Evolutionary conservation across 805 yeast genomes (phyloP).

Genomic region (Saccharomycopsis lassenensis): DNA sequence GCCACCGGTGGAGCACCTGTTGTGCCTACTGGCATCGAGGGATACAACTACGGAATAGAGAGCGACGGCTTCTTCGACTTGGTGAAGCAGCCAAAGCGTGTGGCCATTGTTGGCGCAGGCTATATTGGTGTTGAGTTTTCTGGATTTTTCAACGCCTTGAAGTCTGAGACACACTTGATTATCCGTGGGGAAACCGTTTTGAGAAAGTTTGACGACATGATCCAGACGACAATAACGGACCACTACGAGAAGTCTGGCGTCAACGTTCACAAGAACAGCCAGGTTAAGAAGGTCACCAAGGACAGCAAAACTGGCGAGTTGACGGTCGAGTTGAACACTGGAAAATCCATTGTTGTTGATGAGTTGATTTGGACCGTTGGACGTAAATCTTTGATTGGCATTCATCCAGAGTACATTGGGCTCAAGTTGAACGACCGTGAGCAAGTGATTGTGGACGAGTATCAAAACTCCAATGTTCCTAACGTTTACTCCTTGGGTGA

Average conservation of each 20-base stretch:
- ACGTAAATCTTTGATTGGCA: constrained; percentile 61
- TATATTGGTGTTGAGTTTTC: constrained; percentile 94
- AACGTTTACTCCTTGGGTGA: constrained; percentile 85
- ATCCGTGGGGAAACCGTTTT: constrained; percentile 88
- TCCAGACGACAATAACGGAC: constrained; percentile 71
- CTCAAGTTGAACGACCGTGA: constrained; percentile 49
- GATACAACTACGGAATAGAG: constrained; percentile 72
- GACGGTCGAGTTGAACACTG: constrained; percentile 34
- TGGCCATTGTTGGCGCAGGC: constrained; percentile 96
- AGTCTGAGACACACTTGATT: constrained; percentile 74
- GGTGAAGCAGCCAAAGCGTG: constrained; percentile 76
- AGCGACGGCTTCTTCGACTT: constrained; percentile 88
- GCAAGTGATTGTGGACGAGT: constrained; percentile 75
- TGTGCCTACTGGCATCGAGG: constrained; percentile 59
- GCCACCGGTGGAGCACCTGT: constrained; percentile 91
- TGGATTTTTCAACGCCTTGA: constrained; percentile 86
- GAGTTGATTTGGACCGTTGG: constrained; percentile 90
- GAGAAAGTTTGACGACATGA: constrained; percentile 75
- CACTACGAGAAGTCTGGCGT: constrained; percentile 75
- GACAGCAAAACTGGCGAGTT: constrained; percentile 38
- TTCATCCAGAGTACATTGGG: constrained; percentile 71
- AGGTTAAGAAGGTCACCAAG: constrained; percentile 39
- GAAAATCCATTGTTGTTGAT: constrained; percentile 61
- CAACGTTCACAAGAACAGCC: constrained; percentile 58
- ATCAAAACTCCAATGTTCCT: constrained; percentile 65